Percentiles rank a stretch among this genome's conserved stretches.
phyloP scores from a whole-genome alignment of 169 alveolate species.

The Eimeria necatrix region DNA sequence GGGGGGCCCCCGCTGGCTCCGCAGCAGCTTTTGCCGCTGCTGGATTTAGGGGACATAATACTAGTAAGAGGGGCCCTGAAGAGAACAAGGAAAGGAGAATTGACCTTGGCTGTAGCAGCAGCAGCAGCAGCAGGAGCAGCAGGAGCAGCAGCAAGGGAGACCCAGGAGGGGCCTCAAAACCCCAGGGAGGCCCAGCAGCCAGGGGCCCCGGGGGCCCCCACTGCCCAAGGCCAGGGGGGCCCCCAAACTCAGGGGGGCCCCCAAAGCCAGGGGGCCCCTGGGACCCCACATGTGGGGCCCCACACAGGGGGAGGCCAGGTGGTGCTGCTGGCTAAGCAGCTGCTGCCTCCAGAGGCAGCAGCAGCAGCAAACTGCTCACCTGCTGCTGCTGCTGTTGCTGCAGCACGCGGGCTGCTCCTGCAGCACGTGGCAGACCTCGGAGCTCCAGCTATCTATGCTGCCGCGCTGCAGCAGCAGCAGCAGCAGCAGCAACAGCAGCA shows the following conservation, averaged over 20 bases:
- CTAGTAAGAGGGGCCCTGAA: constrained; percentile 80
- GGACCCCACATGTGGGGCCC: background rate
- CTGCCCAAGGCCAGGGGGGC: no score
- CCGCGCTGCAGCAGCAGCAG: constrained; percentile 26
- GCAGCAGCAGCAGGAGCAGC: background rate
- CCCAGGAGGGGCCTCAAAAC: background rate
- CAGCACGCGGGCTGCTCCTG: constrained; percentile 1
- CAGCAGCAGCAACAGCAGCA: background rate
- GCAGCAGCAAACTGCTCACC: background rate
- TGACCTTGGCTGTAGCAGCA: constrained; percentile 71
- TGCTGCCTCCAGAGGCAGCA: constrained; percentile 10
- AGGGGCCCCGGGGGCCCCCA: no score
- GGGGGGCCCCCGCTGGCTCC: background rate
- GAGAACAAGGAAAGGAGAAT: constrained; percentile 81
- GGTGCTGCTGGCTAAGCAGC: constrained; percentile 31
- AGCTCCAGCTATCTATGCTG: background rate
- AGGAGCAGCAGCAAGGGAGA: background rate
- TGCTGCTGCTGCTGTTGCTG: background rate
- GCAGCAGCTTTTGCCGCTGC: constrained; percentile 46
- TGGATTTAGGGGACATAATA: constrained; percentile 84
- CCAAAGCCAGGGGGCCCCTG: background rate
- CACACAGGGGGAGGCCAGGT: background rate
- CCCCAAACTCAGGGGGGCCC: background rate
- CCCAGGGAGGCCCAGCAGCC: background rate
- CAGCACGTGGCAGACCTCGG: constrained; percentile 13